Evolutionary conservation across 192 early-diverging fungal species (phyloP).

Genomic region (Backusella tarrabulga): DNA sequence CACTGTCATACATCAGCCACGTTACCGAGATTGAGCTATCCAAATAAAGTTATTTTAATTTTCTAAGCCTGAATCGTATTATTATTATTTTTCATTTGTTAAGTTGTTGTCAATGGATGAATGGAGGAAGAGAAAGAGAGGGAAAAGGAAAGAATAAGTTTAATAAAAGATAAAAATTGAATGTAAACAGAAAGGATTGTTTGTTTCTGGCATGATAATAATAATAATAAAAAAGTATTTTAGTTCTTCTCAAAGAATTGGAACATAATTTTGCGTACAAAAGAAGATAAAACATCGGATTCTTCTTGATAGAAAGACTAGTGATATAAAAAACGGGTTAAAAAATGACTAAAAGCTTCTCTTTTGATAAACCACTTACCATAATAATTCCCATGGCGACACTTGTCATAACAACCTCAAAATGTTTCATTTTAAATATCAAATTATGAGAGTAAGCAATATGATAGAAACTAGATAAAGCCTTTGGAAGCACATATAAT

Average conservation of each 20-base stretch:
- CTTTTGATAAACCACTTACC: constrained; percentile 40
- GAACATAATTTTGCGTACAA: constrained; percentile 45
- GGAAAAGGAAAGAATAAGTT: not conserved
- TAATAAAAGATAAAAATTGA: not conserved
- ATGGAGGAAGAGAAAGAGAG: not conserved
- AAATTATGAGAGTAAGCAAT: constrained; percentile 60
- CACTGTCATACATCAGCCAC: not conserved
- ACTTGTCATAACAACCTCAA: constrained; percentile 63
- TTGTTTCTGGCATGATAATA: not conserved
- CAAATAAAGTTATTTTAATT: not conserved
- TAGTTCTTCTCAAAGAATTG: constrained; percentile 46
- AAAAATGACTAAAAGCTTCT: not conserved
- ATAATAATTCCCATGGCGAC: constrained; percentile 70
- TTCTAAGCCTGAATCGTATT: not conserved
- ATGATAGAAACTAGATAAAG: constrained; percentile 61
- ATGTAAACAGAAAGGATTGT: not conserved
- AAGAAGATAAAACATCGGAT: constrained; percentile 51
- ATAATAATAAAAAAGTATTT: constrained; percentile 4
- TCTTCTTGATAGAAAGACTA: constrained; percentile 63
- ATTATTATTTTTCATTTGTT: not conserved
- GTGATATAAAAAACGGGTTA: not conserved
- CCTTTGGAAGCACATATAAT: constrained; percentile 80
- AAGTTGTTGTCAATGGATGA: not conserved
- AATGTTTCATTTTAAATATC: constrained; percentile 56
- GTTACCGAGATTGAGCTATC: not conserved